These are phyloP conservation scores for Amphirosellinia nigrospora DNA, from an alignment of 495 filamentous ascomycete species.

Conservation along the genomic window DNA sequence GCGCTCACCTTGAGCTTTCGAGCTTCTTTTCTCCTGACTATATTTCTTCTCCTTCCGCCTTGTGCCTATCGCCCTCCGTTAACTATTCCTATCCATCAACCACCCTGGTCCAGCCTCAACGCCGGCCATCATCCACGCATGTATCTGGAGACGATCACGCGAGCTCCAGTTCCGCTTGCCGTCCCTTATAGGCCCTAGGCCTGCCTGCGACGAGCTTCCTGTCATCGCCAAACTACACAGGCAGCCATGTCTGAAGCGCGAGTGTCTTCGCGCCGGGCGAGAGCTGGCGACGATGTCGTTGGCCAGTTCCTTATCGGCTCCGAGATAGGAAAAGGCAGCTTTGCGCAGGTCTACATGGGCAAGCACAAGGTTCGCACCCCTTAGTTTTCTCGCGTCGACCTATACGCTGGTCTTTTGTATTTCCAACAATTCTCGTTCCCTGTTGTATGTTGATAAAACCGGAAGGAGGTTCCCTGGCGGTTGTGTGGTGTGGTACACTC, in stretches of 20 bases:
- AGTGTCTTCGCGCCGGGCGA: constrained; percentile 43
- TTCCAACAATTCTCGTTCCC: neutral
- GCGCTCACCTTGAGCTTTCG: constrained; percentile 32
- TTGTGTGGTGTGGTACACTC: neutral
- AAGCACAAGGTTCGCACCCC: constrained; percentile 74
- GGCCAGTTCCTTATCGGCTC: constrained; percentile 78
- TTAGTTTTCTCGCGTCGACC: constrained; percentile 10
- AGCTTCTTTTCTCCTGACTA: constrained; percentile 26
- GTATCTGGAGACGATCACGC: constrained; percentile 54
- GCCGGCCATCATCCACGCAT: constrained; percentile 32
- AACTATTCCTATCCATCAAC: constrained; percentile 28
- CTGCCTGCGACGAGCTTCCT: constrained; percentile 54
- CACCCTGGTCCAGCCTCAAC: constrained; percentile 27
- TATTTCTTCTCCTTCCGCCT: constrained; percentile 32
- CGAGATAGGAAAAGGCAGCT: constrained; percentile 94
- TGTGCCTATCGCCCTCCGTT: constrained; percentile 27
- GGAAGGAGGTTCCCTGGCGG: neutral
- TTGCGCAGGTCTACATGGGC: constrained; percentile 90
- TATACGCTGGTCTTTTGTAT: constrained; percentile 16
- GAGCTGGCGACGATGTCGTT: constrained; percentile 66
- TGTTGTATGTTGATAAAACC: neutral
- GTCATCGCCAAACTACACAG: constrained; percentile 50
- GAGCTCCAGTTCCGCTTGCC: constrained; percentile 47
- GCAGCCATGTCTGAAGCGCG: constrained; percentile 55
- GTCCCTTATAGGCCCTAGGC: constrained; percentile 53